Base-by-base conservation (phyloP, 1,284 basidiomycete genomes). In the Cryptococcus sp. region DNA sequence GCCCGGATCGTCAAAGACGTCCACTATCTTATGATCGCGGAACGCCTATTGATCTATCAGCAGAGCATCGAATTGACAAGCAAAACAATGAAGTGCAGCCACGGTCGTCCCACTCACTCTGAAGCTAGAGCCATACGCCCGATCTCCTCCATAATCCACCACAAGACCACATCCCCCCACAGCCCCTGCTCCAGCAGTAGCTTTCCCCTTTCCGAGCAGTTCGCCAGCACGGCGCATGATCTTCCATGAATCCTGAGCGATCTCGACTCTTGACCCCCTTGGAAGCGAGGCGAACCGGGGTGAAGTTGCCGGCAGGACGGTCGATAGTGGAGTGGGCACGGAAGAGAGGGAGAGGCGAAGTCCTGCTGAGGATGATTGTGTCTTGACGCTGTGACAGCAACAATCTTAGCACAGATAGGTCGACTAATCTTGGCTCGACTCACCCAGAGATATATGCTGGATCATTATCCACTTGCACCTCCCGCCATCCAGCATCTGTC, bases 61-160 rank as follows among this genome's bases (percentile, higher is more conserved):
- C 57, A 22, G 20, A 8, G 39, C 25, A 25, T 42, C n/a, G 15
- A 30, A 38, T 25, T 27, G 7, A 19, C 11, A 41, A n/a, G 10
- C 30, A 17, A 27, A 20, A 47, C 5, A 35, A 13, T 8, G 8
- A 13, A 13, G 30, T 35, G 23, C 16, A 17, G 38, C 38, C 19
- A 22, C 7, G n/a, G 25, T 3, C 22, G 46, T 25, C 30, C 1
- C 17, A 78, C 86, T 62, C 69, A 93, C 92, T 60, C 94, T 82
- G 78, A 96, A 89, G 17, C 90, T 93, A 62, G 87, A 81, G 0
- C 85, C 86, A 70, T 86, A 90, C 3, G 83, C 84, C 50, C 85
- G 82, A 54, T 88, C 85, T 27, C 82, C 86, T 3, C 96, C 96
- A 71, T 99, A 99, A 77, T 99, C 96, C 15, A 98, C 81, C 16